Percentiles rank a stretch among this genome's conserved stretches.
These are phyloP conservation scores for Solanum chacoense DNA, from an alignment of 305 asterid genomes.

Conservation along the genomic window DNA sequence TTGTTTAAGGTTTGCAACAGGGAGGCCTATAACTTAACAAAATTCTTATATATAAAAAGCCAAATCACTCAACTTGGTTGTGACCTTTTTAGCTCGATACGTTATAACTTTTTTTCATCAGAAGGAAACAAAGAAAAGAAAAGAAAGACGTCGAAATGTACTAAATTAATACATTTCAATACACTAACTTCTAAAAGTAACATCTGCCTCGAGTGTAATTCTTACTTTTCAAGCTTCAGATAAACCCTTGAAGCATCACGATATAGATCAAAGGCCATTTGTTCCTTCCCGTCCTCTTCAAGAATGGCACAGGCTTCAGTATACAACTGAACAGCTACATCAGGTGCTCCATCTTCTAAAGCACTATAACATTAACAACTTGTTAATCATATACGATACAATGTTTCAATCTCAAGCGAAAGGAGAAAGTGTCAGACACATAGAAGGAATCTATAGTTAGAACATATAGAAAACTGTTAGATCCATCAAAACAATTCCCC, in stretches of 20 bases:
- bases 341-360: slow-evolving; percentile 72
- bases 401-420: background rate
- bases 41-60: background rate
- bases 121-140: background rate
- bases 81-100: background rate
- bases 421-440: background rate
- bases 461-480: background rate
- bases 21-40: background rate
- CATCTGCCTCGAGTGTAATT: background rate
- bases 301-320: slow-evolving; percentile 67
- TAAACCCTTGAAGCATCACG: slow-evolving; percentile 75
- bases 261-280: slow-evolving; percentile 92
- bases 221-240: slow-evolving; percentile 91
- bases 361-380: slow-evolving; percentile 43
- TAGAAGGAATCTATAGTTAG: background rate
- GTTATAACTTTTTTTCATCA: background rate
- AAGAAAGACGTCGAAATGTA: background rate
- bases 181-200: background rate
- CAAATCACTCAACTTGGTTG: background rate
- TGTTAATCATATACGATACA: background rate
- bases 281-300: slow-evolving; percentile 95
- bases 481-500: background rate
- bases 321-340: slow-evolving; percentile 76
- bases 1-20: background rate
- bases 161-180: background rate